Percentiles rank a stretch among this genome's conserved stretches.
Evolutionary conservation across 352 stramenopile species (phyloP).

Genomic region (Pythium myriotylum): DNA sequence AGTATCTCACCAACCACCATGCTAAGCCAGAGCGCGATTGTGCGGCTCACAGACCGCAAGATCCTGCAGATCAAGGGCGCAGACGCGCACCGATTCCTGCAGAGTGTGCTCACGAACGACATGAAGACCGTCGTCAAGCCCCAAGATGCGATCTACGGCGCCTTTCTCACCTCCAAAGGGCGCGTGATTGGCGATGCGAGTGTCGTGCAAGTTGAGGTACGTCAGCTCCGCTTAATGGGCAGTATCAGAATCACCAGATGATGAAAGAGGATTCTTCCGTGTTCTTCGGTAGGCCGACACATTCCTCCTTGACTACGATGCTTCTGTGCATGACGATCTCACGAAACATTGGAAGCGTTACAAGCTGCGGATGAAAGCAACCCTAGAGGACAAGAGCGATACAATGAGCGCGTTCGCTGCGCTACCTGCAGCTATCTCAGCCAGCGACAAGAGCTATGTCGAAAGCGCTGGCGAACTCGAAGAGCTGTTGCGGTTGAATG

Average conservation of each 20-base stretch:
- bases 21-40: conserved; percentile 45
- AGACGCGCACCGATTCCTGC: conserved; percentile 75
- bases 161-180: conserved; percentile 80
- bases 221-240: not conserved
- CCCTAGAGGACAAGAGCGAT: conserved; percentile 70
- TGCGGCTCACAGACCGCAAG: conserved; percentile 48
- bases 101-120: conserved; percentile 86
- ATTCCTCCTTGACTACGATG: conserved; percentile 78
- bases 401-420: conserved; percentile 47
- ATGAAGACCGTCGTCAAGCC: conserved; percentile 59
- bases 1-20: conserved; percentile 19
- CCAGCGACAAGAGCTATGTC: conserved; percentile 21
- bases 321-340: conserved; percentile 51
- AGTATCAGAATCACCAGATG: too few relatives aligned
- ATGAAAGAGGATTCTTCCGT: not conserved
- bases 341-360: conserved; percentile 89
- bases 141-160: conserved; percentile 72
- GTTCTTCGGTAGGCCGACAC: conserved; percentile 46
- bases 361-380: conserved; percentile 86
- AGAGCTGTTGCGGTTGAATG: conserved; percentile 33
- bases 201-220: conserved; percentile 62
- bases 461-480: conserved; percentile 2
- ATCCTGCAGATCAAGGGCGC: conserved; percentile 73
- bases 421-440: conserved; percentile 48
- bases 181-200: conserved; percentile 78